A percentile compares a stretch with the other conserved stretches of the same genome.
Evolutionary conservation across 257 asterid species (phyloP).

Genomic region (Gentiana macrophylla): DNA sequence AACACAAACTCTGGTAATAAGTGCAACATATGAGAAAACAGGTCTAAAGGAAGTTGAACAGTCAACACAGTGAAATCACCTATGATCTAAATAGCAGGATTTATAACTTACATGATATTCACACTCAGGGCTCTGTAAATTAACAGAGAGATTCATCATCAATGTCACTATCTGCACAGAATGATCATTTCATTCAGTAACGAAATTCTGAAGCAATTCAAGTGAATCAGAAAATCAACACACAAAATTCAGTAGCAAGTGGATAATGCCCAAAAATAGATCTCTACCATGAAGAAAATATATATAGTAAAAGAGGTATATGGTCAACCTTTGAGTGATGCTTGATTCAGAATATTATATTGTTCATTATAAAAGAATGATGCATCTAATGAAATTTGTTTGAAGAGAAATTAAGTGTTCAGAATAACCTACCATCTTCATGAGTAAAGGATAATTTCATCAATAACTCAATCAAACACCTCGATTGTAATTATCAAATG

Average conservation of each 20-base stretch:
- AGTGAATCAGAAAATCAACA: background rate
- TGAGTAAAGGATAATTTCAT: no score
- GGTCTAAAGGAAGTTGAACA: background rate
- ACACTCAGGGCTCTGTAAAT: slow-evolving; percentile 68
- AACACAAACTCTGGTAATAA: background rate
- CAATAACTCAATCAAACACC: no score
- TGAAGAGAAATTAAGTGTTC: no score
- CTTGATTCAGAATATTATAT: no score
- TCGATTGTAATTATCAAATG: no score
- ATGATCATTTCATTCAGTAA: slow-evolving; percentile 3
- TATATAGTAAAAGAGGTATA: no score
- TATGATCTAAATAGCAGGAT: background rate
- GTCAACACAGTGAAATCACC: background rate
- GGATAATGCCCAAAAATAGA: background rate
- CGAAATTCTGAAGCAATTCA: background rate
- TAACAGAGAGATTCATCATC: slow-evolving; percentile 75
- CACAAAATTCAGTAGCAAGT: no score
- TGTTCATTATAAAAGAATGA: no score
- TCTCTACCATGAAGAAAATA: no score
- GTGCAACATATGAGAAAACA: background rate
- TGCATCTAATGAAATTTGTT: no score
- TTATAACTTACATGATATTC: slow-evolving; percentile 61
- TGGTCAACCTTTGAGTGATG: background rate
- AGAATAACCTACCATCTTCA: no score
- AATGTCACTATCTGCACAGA: slow-evolving; percentile 48